These are phyloP conservation scores for Ascochyta viciae-villosae DNA, from an alignment of 2,329 filamentous ascomycete species.

Conservation along the genomic window DNA sequence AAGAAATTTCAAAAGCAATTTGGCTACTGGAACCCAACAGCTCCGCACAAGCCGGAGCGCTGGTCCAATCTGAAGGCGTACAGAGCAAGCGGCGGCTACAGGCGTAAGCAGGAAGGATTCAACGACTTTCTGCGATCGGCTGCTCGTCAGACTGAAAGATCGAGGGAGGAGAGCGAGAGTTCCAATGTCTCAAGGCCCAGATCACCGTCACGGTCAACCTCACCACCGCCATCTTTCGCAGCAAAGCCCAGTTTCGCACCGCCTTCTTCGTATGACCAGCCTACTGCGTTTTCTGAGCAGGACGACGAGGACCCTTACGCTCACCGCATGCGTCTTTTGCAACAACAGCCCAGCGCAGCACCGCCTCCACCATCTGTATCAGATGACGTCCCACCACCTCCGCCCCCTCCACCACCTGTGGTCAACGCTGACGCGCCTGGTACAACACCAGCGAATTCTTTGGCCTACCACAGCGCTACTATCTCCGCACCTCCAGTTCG, in stretches of 20 bases:
- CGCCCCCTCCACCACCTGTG: constrained; percentile 57
- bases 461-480: constrained; percentile 54
- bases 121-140: constrained; percentile 31
- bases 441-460: constrained; percentile 2
- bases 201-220: constrained; percentile 24
- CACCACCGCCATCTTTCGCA: constrained; percentile 10
- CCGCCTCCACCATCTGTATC: constrained; percentile 22
- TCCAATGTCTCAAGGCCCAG: constrained; percentile 17
- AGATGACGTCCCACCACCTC: constrained; percentile 23
- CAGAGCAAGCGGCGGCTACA: constrained; percentile 33
- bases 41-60: constrained; percentile 33
- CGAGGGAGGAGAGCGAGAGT: constrained; percentile 22
- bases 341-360: constrained; percentile 16
- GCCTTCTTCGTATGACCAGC: constrained; percentile 44
- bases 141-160: constrained; percentile 18
- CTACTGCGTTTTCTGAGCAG: constrained; percentile 30
- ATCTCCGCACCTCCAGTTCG: constrained; percentile 82
- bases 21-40: constrained; percentile 58
- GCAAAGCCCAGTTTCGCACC: constrained; percentile 56
- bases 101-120: constrained; percentile 34
- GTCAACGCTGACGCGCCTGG: constrained; percentile 54
- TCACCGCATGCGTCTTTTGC: constrained; percentile 29
- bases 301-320: constrained; percentile 29
- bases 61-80: constrained; percentile 40
- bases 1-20: constrained; percentile 80